Evolutionary conservation across 2,329 filamentous ascomycete species (phyloP).

Genomic region (Trichoderma sp.): DNA sequence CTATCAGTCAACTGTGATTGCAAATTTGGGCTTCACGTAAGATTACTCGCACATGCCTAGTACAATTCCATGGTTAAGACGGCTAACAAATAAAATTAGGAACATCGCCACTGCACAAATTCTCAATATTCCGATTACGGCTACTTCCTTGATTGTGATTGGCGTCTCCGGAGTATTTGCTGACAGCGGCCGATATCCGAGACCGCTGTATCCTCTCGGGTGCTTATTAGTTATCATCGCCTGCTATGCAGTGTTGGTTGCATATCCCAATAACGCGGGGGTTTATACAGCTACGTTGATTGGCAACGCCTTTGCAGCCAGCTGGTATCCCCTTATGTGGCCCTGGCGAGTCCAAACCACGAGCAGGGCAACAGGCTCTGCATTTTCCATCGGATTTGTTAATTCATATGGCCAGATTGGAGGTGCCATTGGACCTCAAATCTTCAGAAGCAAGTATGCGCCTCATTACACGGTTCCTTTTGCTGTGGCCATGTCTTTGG

Average conservation of each 20-base stretch:
- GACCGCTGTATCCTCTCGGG: constrained; percentile 42
- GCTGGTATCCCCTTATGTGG: neutral
- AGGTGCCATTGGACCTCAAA: neutral
- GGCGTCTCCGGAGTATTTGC: constrained; percentile 41
- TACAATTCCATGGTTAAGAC: neutral
- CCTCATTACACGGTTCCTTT: neutral
- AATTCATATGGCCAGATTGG: neutral
- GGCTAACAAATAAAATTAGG: neutral
- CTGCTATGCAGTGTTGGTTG: neutral
- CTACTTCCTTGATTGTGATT: constrained; percentile 42
- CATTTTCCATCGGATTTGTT: neutral
- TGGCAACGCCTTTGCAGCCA: neutral
- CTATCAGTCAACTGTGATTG: neutral
- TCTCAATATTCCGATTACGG: constrained; percentile 47
- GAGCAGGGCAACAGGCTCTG: neutral
- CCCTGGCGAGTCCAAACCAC: neutral
- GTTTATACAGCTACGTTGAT: neutral
- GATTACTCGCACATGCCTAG: neutral
- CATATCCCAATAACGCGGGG: neutral
- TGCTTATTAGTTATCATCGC: constrained; percentile 31
- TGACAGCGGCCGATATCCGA: constrained; percentile 41
- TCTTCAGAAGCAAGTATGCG: neutral
- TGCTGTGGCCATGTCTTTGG: neutral
- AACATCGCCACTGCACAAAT: constrained; percentile 37
- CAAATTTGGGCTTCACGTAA: neutral